Evolutionary conservation across 345 rosid species (phyloP), one percentile per base, ranked within the genome.

Genomic region (Ailanthus altissimus): DNA sequence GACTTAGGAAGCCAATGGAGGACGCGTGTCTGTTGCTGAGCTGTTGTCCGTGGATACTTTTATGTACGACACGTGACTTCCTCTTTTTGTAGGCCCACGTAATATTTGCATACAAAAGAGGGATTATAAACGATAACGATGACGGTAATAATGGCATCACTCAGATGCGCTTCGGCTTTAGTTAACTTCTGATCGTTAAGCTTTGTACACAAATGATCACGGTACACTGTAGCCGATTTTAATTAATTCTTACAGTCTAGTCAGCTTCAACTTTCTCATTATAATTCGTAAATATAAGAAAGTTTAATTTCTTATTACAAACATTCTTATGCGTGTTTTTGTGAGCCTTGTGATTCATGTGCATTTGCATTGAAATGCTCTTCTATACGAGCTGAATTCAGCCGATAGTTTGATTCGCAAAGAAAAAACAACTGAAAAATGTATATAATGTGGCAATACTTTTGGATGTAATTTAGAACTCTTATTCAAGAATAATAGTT

Each of bases 21-120:
- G 79, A 85, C 84, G 80, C 85, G 88, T 83, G 84, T 74, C 46
- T 0, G 5, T 2, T 1, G 42, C 6, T 23, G 40, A 32, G 79
- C 68, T 76, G 78, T 78, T 38, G 15, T 21, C 56, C 20, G 68
- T 46, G 79, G 72, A 32, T 3, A 15, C n/a, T 28, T 61, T 54
- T 59, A 5, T 16, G 8, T 38, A 18, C 26, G 79, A 74, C 80
- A 73, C 87, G 78, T 79, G 83, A 74, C 71, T 1, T 51, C 46
- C 6, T 1, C 0, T 16, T n/a, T 9, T 21, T 1, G 32, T 38
- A 45, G 80, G 80, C 58, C 71, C 75, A 9, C 20, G 21, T 21
- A 23, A 38, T 14, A 21, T 42, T 43, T 72, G 75, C 42, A 57
- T 15, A 8, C n/a, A 18, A 50, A 43, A 25, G 16, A 25, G 16